Base-by-base conservation (phyloP, 2,329 filamentous ascomycete species). In the Trichoderma endophyticum region DNA sequence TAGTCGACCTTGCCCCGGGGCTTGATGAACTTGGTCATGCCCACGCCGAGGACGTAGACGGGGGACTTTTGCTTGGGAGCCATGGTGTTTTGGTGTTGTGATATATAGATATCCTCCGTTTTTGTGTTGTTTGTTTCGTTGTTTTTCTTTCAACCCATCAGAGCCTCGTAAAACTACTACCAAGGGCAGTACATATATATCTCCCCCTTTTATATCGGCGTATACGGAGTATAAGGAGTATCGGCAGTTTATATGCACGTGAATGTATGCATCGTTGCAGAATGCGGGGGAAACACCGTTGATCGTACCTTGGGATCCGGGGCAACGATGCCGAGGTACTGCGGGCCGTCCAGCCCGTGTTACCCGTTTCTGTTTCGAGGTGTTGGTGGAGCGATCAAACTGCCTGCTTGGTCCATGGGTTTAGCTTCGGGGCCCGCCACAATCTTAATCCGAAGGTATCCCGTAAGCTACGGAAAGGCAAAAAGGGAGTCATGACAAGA, bases 1-100 rank as follows among this genome's bases (percentile, higher is more conserved):
- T 98, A 98, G 84, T 97, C 94, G 75, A 97, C 93, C 81, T 95
- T 95, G 80, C 94, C 93, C 71, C 95, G 90, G 56, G 95, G 95
- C 86, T 98, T 98, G 89, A 98, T 95, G 88, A 98, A 98, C 84
- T 97, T 97, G 84, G 95, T 98, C 93, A 98, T 96, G 85, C 95
- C 95, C 77, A 98, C 96, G 85, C 95, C 95, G 73, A 98, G 90
- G 80, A 98, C 93, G 86, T 98, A 98, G 86, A 85, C 86, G 73
- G 86, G 86, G 69, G 85, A 82, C 77, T 86, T 87, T 76, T 83
- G 80, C 75, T 85, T 85, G 77, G 82, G 82, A 62, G 85, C 80
- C 87, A 88, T 88, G 71, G 72, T n/a, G 34, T 3, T 36, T 18
- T 3, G 3, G 26, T 32, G 5, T 15, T 15, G 26, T 68, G 18